Evolutionary conservation across 2,329 filamentous ascomycete species (phyloP), one percentile per base, ranked within the genome.

Genomic region (Aspergillus transmontanensis): DNA sequence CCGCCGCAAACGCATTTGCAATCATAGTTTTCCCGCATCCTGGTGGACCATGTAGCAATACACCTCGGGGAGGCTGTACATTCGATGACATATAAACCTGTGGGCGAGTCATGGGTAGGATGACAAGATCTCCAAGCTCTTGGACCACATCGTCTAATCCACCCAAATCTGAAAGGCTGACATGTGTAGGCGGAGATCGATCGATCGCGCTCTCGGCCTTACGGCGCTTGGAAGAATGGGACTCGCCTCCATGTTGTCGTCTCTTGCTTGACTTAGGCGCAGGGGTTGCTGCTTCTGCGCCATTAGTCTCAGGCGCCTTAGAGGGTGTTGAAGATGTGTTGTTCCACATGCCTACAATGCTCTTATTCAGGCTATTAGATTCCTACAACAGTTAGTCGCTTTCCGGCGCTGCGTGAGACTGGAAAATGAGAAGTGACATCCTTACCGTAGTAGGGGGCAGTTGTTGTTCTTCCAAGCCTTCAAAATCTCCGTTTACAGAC

Each of bases 1-100:
- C 87, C 1, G 90, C 90, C 3, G 92, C 92, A 70, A 92, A 89
- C 1, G 91, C 92, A 75, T 93, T 89, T 11, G 91, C 90, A 63
- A 96, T 88, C 82, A 92, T 89, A 0, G 92, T 96, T 78, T 96
- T 96, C 69, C 92, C 92, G 72, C 92, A 95, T 30, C 92, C 92
- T 3, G 92, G 92, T 0, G 92, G 92, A 0, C 92, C 92, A 77
- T 96, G 90, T 6, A 96, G 83, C 28, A 96, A 79, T 19, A 96
- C 89, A 64, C 91, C 91, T 54, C 90, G 87, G 41, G 90, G 88
- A 46, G 90, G 88, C 41, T 90, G 88, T 51, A 92, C 85, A 30
- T 89, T 87, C 39, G 87, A 86, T 21, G 84, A 81, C 41, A 85
- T 79, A 70, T 91, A 94, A 55, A 87, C 84, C 66, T 89, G 84